phyloP scores from a whole-genome alignment of 768 basidiomycete genomes.

The Collybia sordida region DNA sequence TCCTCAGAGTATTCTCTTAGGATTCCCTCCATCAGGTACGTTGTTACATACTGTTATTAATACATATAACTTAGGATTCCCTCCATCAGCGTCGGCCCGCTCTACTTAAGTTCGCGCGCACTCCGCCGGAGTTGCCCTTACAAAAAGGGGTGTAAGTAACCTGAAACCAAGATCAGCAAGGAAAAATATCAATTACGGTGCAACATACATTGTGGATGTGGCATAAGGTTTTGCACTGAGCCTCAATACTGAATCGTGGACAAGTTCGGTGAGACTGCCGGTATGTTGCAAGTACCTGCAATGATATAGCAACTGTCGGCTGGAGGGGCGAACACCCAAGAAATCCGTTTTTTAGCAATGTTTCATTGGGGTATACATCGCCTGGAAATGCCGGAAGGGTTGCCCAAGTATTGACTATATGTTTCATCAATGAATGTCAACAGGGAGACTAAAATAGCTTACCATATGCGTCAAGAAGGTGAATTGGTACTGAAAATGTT shows the following conservation, averaged over 20 bases:
- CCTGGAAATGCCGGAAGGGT: not conserved
- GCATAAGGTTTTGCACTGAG: constrained; percentile 8
- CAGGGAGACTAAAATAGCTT: not conserved
- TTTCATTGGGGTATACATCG: constrained; percentile 9
- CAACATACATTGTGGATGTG: constrained; percentile 12
- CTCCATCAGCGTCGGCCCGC: no score
- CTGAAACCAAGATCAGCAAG: not conserved
- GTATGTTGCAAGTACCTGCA: constrained; percentile 1
- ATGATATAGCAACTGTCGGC: constrained; percentile 7
- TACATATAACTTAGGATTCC: no score
- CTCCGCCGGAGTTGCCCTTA: no score
- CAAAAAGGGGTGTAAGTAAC: not conserved
- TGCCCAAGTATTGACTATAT: not conserved
- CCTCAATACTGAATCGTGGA: constrained; percentile 11
- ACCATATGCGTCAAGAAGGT: not conserved
- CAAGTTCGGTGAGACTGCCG: constrained; percentile 9
- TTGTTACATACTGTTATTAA: no score
- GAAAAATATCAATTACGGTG: not conserved
- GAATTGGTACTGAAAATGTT: no score
- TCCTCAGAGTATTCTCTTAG: no score
- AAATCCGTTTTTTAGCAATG: constrained; percentile 6
- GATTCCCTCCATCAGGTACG: no score
- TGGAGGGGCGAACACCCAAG: constrained; percentile 8
- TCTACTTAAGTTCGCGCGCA: no score
- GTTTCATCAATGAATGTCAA: not conserved